phyloP scores from a whole-genome alignment of 2,329 filamentous ascomycete genomes.

The Sphaerulina vaccinii region DNA sequence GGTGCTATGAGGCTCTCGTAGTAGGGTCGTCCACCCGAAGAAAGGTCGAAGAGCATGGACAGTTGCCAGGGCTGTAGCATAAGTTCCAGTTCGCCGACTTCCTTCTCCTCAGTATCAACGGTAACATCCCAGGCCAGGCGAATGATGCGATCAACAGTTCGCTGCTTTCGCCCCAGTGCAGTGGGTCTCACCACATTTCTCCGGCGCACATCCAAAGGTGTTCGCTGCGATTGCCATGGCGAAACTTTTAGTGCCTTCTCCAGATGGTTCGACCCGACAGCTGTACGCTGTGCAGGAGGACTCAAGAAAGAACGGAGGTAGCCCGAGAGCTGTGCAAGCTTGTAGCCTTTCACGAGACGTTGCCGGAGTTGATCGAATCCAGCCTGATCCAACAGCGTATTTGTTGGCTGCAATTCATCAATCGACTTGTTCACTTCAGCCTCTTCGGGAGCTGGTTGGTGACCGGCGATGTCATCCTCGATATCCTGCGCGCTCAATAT shows the following conservation, averaged over 20 bases:
- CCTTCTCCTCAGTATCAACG: constrained; percentile 27
- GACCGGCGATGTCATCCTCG: constrained; percentile 22
- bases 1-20: constrained; percentile 27
- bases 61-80: constrained; percentile 31
- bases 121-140: constrained; percentile 31
- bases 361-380: constrained; percentile 24
- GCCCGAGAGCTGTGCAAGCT: constrained; percentile 25
- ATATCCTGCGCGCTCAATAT: constrained; percentile 27
- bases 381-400: constrained; percentile 25
- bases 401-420: constrained; percentile 27
- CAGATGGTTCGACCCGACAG: neutral
- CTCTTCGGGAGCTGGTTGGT: constrained; percentile 22
- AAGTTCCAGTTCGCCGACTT: constrained; percentile 33
- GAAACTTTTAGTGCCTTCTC: neutral
- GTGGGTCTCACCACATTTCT: constrained; percentile 10
- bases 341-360: constrained; percentile 28
- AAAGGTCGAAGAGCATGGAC: constrained; percentile 30
- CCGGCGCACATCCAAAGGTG: constrained; percentile 27
- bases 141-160: constrained; percentile 29
- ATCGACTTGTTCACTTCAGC: constrained; percentile 33
- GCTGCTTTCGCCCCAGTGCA: constrained; percentile 15
- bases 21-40: constrained; percentile 13
- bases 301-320: constrained; percentile 21
- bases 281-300: neutral
- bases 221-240: constrained; percentile 30